phyloP scores from a whole-genome alignment of 2,329 filamentous ascomycete genomes.

The Aspergillus glaucus region DNA sequence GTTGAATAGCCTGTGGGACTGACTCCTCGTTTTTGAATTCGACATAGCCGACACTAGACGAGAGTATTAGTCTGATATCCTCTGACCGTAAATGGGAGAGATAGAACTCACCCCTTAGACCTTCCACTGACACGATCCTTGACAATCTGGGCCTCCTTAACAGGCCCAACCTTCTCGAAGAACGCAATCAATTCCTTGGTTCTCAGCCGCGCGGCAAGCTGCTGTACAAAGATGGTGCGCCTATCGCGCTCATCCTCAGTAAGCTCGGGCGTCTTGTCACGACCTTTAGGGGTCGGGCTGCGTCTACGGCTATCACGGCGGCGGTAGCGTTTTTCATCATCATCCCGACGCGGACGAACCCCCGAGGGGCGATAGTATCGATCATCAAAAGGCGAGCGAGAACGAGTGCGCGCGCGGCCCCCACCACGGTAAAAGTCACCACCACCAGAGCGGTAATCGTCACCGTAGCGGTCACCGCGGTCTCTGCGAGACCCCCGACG shows the following conservation, averaged over 20 bases:
- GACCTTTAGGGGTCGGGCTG: conserved; percentile 37
- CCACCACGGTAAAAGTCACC: conserved; percentile 67
- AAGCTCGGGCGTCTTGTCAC: conserved; percentile 55
- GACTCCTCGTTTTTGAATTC: conserved; percentile 97
- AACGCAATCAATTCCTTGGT: conserved; percentile 90
- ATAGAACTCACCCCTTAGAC: conserved; percentile 76
- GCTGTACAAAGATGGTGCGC: conserved; percentile 96
- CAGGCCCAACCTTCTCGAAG: conserved; percentile 89
- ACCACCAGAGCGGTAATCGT: conserved; percentile 46
- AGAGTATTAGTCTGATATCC: conserved; percentile 7
- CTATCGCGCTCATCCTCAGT: conserved; percentile 96
- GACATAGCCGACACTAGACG: conserved; percentile 85
- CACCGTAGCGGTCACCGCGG: conserved; percentile 57
- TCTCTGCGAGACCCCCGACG: conserved; percentile 54
- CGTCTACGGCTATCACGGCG: conserved; percentile 44
- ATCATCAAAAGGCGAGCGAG: conserved; percentile 63
- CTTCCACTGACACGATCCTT: conserved; percentile 95
- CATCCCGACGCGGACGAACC: conserved; percentile 42
- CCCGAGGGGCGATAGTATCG: conserved; percentile 48
- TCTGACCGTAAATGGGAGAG: not conserved
- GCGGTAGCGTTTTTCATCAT: conserved; percentile 44
- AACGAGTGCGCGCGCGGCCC: conserved; percentile 61
- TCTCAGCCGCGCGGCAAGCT: conserved; percentile 86
- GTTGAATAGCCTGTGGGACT: conserved; percentile 85
- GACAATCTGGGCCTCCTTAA: conserved; percentile 97